Evolutionary conservation across 2,329 filamentous ascomycete genomes (phyloP).

Genomic region (Trichoderma atroviride): DNA sequence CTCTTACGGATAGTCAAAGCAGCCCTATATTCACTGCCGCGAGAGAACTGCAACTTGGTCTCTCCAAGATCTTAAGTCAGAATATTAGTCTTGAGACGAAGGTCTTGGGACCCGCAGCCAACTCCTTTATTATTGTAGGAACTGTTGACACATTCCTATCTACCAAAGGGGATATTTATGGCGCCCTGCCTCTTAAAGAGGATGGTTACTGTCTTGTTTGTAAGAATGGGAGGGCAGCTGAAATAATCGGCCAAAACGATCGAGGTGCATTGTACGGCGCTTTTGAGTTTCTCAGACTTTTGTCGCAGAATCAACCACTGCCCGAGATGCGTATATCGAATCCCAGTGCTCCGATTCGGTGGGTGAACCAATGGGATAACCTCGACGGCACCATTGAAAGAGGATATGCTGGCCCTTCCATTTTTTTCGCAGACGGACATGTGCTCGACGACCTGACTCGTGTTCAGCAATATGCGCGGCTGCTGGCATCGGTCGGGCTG

Average conservation of each 20-base stretch:
- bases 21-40: background rate
- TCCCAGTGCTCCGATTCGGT: background rate
- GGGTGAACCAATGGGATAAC: constrained; percentile 6
- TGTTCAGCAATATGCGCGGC: constrained; percentile 2
- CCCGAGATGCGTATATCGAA: background rate
- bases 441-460: background rate
- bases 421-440: background rate
- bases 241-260: constrained; percentile 13
- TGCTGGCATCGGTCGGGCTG: background rate
- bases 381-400: background rate
- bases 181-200: background rate
- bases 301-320: background rate
- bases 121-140: background rate
- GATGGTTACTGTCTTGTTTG: background rate
- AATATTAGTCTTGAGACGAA: background rate
- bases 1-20: background rate
- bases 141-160: background rate
- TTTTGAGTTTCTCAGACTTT: background rate
- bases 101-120: background rate
- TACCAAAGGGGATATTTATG: background rate
- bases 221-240: background rate
- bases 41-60: background rate
- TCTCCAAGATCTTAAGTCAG: background rate
- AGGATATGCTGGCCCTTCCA: background rate
- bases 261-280: constrained; percentile 12